These are phyloP conservation scores for Sonneratia caseolaris DNA, from an alignment of 345 rosid species.

Conservation along the genomic window DNA sequence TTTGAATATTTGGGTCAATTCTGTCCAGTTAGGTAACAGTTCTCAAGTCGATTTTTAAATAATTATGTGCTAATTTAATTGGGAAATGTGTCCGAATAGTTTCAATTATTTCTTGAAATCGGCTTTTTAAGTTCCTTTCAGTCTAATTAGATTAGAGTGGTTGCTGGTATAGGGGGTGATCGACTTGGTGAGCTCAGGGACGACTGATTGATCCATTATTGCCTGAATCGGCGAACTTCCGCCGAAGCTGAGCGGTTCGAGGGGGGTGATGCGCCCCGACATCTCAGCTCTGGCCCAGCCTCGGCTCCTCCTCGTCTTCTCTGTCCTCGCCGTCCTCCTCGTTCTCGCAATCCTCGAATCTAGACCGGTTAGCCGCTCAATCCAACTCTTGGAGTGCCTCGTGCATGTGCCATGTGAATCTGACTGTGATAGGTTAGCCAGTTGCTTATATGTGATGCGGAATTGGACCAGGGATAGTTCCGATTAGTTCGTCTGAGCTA, in stretches of 20 bases:
- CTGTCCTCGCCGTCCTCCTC: slow-evolving; percentile 35
- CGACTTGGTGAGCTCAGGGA: background rate
- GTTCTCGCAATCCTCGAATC: slow-evolving; percentile 34
- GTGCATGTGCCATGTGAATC: background rate
- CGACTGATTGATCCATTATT: background rate
- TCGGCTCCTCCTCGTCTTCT: slow-evolving; percentile 41
- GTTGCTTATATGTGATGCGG: background rate
- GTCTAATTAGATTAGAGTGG: too few species aligned
- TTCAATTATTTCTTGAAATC: too few species aligned
- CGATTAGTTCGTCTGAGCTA: background rate
- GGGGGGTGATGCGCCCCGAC: slow-evolving; percentile 43
- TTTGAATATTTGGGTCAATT: too few species aligned
- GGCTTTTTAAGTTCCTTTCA: too few species aligned
- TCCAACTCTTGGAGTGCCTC: background rate
- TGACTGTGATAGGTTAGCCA: background rate
- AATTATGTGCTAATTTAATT: too few species aligned
- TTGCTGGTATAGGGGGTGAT: background rate
- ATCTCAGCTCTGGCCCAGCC: slow-evolving; percentile 55
- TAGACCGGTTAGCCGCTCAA: slow-evolving; percentile 25
- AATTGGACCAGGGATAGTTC: background rate
- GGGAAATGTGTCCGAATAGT: too few species aligned
- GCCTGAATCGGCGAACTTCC: background rate
- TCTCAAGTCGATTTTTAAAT: too few species aligned
- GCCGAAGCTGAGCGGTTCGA: background rate
- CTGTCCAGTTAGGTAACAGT: too few species aligned